Evolutionary conservation across 2,329 filamentous ascomycete species (phyloP).

Genomic region (Conoideocrella luteorostrata): DNA sequence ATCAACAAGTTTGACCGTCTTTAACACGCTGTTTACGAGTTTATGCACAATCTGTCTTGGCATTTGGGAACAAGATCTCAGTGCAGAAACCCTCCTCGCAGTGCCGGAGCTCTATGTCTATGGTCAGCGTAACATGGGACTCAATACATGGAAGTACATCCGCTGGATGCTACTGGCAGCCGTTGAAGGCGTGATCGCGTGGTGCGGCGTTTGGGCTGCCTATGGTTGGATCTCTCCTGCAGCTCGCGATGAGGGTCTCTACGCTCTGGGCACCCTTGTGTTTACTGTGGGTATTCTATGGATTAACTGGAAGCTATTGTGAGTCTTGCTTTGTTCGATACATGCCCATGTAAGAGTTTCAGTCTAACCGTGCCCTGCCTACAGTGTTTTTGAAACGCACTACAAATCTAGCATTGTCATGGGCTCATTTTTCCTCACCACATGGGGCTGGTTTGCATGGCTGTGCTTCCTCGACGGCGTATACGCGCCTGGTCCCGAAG

Average conservation of each 20-base stretch:
- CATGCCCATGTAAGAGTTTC: no score
- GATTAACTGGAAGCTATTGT: conserved; percentile 73
- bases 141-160: conserved; percentile 68
- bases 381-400: conserved; percentile 66
- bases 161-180: conserved; percentile 73
- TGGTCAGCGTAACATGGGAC: conserved; percentile 64
- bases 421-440: conserved; percentile 50
- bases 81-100: conserved; percentile 78
- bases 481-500: conserved; percentile 45
- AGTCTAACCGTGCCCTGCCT: no score
- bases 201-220: conserved; percentile 55
- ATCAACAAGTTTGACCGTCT: conserved; percentile 77
- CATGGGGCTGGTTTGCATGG: conserved; percentile 66
- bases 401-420: conserved; percentile 63
- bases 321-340: conserved; percentile 29
- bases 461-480: conserved; percentile 61
- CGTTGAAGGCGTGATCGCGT: conserved; percentile 66
- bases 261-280: conserved; percentile 64
- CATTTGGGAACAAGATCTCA: conserved; percentile 85
- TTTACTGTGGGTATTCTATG: conserved; percentile 66
- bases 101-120: conserved; percentile 86
- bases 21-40: conserved; percentile 92
- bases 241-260: conserved; percentile 62
- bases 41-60: conserved; percentile 83
- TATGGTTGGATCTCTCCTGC: conserved; percentile 40